Evolutionary conservation across 176 grass and related monocot genomes (phyloP).

Genomic region (Phoenix dactylifera): DNA sequence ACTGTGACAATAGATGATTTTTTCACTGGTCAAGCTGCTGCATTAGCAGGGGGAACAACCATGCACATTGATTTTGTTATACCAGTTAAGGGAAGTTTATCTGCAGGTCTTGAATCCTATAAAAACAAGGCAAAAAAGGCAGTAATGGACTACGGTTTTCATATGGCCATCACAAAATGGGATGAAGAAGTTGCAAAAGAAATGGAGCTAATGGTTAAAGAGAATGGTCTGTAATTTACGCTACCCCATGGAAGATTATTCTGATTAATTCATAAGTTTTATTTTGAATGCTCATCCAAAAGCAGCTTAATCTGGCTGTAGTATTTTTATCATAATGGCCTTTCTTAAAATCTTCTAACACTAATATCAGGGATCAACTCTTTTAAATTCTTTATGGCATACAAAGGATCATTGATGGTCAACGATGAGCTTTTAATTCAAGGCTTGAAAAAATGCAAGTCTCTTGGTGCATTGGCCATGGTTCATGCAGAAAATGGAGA

Average conservation of each 20-base stretch:
- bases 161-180: constrained; percentile 98
- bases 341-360: not conserved
- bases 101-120: constrained; percentile 78
- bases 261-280: not conserved
- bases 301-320: not conserved
- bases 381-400: constrained; percentile 99
- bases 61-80: constrained; percentile 99
- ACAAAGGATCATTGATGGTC: constrained; percentile 91
- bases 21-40: constrained; percentile 78
- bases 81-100: constrained; percentile 75
- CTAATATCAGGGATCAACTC: constrained; percentile 82
- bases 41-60: constrained; percentile 83
- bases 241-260: too few species aligned
- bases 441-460: constrained; percentile 88
- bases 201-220: constrained; percentile 91
- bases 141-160: constrained; percentile 96
- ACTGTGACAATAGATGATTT: constrained; percentile 84
- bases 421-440: constrained; percentile 79
- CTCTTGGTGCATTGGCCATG: constrained; percentile 91
- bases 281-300: constrained; percentile 1
- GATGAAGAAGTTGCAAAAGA: constrained; percentile 85
- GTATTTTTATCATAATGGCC: not conserved
- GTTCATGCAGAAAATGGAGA: constrained; percentile 98
- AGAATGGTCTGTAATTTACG: constrained; percentile 56
- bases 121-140: constrained; percentile 58